Evolutionary conservation across 257 asterid genomes (phyloP).

Genomic region (Forsythia suspensa): DNA sequence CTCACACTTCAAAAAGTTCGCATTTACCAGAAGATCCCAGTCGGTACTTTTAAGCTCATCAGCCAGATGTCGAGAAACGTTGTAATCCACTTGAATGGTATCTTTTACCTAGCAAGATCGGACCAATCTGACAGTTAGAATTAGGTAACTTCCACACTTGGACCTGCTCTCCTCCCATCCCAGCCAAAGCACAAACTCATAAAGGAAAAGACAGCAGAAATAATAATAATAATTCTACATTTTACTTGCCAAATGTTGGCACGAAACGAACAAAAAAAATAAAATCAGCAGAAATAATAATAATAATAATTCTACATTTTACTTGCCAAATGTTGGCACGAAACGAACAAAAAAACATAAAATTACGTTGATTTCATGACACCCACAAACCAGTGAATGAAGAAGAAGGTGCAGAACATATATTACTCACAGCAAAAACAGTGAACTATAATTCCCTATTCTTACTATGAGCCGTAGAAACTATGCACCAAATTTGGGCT

Average conservation of each 20-base stretch:
- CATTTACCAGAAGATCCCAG: conserved; percentile 85
- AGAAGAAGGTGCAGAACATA: not conserved
- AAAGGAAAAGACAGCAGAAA: not conserved
- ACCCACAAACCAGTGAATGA: not conserved
- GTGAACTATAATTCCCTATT: not conserved
- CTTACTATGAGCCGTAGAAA: not conserved
- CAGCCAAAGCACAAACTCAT: not conserved
- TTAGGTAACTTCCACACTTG: not conserved
- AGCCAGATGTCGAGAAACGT: conserved; percentile 79
- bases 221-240: not conserved
- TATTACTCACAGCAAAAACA: not conserved
- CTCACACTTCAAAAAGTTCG: conserved; percentile 14
- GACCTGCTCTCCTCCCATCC: not conserved
- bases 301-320: not conserved
- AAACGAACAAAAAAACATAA: not conserved
- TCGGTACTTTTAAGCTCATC: conserved; percentile 59
- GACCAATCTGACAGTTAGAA: conserved; percentile 13
- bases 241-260: not conserved
- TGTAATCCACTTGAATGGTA: conserved; percentile 89
- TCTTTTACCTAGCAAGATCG: conserved; percentile 71
- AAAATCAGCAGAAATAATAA: too few species aligned
- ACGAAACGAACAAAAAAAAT: not conserved
- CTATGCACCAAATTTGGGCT: not conserved
- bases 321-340: not conserved
- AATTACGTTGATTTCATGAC: not conserved